Base-by-base conservation (phyloP, 2,329 filamentous ascomycete genomes). In the Fusarium sulawesiense region DNA sequence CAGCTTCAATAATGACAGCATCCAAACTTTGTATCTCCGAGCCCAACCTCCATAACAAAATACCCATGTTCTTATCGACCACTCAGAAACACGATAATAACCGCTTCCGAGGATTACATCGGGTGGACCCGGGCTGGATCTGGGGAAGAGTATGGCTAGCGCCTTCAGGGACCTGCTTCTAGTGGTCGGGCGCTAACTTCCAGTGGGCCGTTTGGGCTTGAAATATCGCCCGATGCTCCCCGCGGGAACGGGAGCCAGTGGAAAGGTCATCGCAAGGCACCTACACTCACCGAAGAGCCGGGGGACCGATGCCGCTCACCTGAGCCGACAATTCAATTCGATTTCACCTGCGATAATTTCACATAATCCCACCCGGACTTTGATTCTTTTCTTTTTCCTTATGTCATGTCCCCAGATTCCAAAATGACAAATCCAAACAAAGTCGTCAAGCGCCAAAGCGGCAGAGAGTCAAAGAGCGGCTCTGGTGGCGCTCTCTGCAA, bases 401-500 rank as follows among this genome's bases (percentile, higher is more conserved):
- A 37, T 30, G 23, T 25, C 34, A 37, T 44, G 8, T 7, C 53
- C 9, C 41, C 16, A 40, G 29, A 46, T 23, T 10, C 6, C 4
- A 48, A 34, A 40, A 66, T 76, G 74, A 72, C 74, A 11, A 72
- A 70, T 32, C 45, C 72, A 23, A 71, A 72, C 60, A 76, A 76
- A 40, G 58, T 73, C 37, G 57, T 70, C 25, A 72, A 72, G 20
- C 73, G 73, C 27, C 64, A 66, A 45, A 48, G 50, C 21, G 72
- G 58, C 18, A 62, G 68, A 25, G 73, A 75, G 41, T 73, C 71
- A 7, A 66, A 70, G 50, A 27, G 65, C 41, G 70, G 72, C 40
- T 60, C 72, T 34, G 70, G 68, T 34, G 64, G 74, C 42, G 70
- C 73, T 47, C 74, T 76, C 27, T 79, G 77, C 75, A 79, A 79